A percentile compares a stretch with the other conserved stretches of the same genome.
These are phyloP conservation scores for Kwoniella sp. DNA, from an alignment of 768 basidiomycete genomes.

Conservation along the genomic window DNA sequence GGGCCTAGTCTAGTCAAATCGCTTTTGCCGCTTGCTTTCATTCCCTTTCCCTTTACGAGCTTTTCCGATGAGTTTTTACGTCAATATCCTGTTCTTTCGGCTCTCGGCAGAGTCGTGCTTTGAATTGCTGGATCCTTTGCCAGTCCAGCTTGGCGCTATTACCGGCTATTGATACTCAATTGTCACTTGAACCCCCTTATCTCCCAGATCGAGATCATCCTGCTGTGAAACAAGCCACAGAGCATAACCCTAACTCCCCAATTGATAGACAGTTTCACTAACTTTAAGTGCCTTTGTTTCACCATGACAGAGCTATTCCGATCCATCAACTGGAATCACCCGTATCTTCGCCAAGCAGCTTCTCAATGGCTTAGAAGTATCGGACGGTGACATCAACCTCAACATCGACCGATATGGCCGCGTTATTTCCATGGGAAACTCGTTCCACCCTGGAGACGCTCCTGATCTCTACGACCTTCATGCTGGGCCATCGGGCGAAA, in stretches of 20 bases:
- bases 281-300: constrained; percentile 3
- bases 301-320: constrained; percentile 65
- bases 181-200: too few species aligned
- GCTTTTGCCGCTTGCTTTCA: neutral
- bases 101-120: too few species aligned
- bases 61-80: too few species aligned
- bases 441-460: constrained; percentile 72
- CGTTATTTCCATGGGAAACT: constrained; percentile 83
- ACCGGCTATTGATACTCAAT: too few species aligned
- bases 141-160: too few species aligned
- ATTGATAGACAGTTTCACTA: neutral
- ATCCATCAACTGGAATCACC: constrained; percentile 78
- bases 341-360: constrained; percentile 86
- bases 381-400: constrained; percentile 88
- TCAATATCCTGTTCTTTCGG: too few species aligned
- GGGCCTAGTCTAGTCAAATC: too few species aligned
- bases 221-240: too few species aligned
- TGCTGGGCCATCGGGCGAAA: constrained; percentile 27
- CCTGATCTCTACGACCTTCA: constrained; percentile 58
- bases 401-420: constrained; percentile 78
- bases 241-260: neutral
- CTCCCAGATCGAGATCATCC: too few species aligned
- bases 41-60: neutral
- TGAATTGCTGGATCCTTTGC: too few species aligned
- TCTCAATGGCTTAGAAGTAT: constrained; percentile 81